These are phyloP conservation scores for Prunus mume DNA, from an alignment of 306 rosid species.

Conservation along the genomic window DNA sequence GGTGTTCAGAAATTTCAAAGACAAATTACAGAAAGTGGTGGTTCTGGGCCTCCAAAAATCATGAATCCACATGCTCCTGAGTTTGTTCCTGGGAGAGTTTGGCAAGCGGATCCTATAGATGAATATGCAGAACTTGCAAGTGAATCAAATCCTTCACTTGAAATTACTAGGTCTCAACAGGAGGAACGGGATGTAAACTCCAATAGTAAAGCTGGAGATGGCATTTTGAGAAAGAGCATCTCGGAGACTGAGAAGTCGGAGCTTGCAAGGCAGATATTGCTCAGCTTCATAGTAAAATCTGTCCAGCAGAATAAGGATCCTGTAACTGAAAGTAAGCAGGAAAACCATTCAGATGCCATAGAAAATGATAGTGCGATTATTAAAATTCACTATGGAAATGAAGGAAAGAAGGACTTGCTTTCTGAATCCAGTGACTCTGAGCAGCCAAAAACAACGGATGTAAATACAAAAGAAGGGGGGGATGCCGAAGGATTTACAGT, in stretches of 20 bases:
- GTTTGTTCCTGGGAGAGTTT: conserved; percentile 68
- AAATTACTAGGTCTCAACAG: conserved; percentile 21
- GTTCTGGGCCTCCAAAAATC: conserved; percentile 53
- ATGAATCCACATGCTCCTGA: conserved; percentile 98
- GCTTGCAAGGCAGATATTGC: conserved; percentile 88
- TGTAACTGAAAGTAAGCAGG: conserved; percentile 41
- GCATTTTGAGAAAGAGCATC: conserved; percentile 38
- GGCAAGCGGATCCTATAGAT: conserved; percentile 45
- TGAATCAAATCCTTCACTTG: conserved; percentile 27
- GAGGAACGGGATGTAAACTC: conserved; percentile 31
- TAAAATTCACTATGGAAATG: conserved; percentile 55
- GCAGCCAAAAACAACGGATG: conserved; percentile 36
- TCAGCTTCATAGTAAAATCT: conserved; percentile 82
- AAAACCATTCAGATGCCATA: conserved; percentile 54
- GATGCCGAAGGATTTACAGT: conserved; percentile 76
- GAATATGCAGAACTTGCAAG: conserved; percentile 26
- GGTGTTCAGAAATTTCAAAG: conserved; percentile 43
- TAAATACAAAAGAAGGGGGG: conserved; percentile 29
- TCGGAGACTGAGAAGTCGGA: conserved; percentile 73
- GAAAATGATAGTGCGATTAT: conserved; percentile 81
- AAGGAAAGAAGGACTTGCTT: conserved; percentile 40
- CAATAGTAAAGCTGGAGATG: conserved; percentile 15
- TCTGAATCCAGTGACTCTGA: conserved; percentile 30
- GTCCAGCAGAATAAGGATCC: conserved; percentile 58
- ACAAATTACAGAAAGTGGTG: conserved; percentile 46